Evolutionary conservation across 768 basidiomycete genomes (phyloP), one percentile per base, ranked within the genome.

Genomic region (Boletus patriciae): DNA sequence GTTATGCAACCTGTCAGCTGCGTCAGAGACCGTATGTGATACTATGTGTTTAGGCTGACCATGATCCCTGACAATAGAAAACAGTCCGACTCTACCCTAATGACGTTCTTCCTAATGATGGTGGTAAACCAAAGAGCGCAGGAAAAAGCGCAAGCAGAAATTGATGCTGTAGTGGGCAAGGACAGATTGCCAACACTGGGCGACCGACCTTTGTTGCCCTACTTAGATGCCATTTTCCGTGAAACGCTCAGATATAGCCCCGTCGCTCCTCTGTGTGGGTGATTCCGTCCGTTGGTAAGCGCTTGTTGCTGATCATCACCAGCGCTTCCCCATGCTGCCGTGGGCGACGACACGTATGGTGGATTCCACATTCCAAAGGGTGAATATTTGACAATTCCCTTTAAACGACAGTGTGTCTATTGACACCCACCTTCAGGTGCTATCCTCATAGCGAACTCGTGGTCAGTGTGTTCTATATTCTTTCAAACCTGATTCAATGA

Each of bases 291-390:
- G 1, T 40, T 27, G 18, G 16, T 38, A 10, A 9, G 10, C 7
- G 25, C 11, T 3, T 10, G 8, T 18, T 11, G 2, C 3, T n/a
- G 4, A 47, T 33, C 12, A 1, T 3, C 1, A 3, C 29, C 10
- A 65, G 70, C 60, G 6, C 7, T 73, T 10, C 66, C 73, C 1
- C 75, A 72, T 54, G 49, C 56, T 9, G 21, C 64, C 2, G 74
- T 75, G 0, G 57, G 73, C 19, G 76, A 78, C 29, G 78, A 79
- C 41, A 50, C 72, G 8, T 80, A 79, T 51, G 61, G 6, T 6
- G 34, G 34, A 36, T 36, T 36, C 15, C 34, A 36, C 34, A 36
- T 36, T 36, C 34, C 34, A 36, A 36, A 36, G 34, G 34, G 34
- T 36, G 6, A 36, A 15, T 36, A 36, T 15, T 16, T 6, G 3